Percentiles rank a stretch among this genome's conserved stretches.
Evolutionary conservation across 2,329 filamentous ascomycete species (phyloP).

Genomic region (Epichloe bromicola): DNA sequence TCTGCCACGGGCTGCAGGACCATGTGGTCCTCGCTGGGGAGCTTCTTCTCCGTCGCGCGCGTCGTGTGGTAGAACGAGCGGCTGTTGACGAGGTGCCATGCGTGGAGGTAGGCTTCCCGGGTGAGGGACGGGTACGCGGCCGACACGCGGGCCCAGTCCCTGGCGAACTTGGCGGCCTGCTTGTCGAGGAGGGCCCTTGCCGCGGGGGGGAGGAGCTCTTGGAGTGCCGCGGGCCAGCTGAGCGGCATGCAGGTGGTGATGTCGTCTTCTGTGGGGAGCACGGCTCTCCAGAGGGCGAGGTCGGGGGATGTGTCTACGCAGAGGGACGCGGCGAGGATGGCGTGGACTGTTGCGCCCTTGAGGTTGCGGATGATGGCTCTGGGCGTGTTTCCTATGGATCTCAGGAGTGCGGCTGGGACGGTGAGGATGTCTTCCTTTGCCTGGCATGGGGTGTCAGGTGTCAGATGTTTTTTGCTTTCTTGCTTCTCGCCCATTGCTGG

Average conservation of each 20-base stretch:
- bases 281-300: constrained; percentile 47
- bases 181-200: constrained; percentile 32
- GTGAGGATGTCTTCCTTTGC: constrained; percentile 43
- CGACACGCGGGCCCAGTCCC: constrained; percentile 26
- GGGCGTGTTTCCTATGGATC: constrained; percentile 50
- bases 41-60: constrained; percentile 28
- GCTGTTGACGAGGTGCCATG: constrained; percentile 49
- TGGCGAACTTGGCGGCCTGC: constrained; percentile 34
- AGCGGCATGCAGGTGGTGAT: constrained; percentile 36
- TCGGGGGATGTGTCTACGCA: constrained; percentile 36
- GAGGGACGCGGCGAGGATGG: constrained; percentile 57
- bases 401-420: constrained; percentile 50
- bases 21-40: constrained; percentile 44
- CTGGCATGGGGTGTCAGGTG: constrained; percentile 12
- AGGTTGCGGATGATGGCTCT: constrained; percentile 37
- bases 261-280: constrained; percentile 51
- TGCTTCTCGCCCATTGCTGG: too few species aligned
- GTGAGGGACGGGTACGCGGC: constrained; percentile 14
- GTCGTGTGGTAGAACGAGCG: constrained; percentile 47
- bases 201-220: constrained; percentile 29
- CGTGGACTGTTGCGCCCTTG: constrained; percentile 48
- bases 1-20: constrained; percentile 61
- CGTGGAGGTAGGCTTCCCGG: constrained; percentile 34
- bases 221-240: constrained; percentile 31
- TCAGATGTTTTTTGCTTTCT: not conserved